These are phyloP conservation scores for Ephemerocybe angulata DNA, from an alignment of 768 basidiomycete genomes.

Conservation along the genomic window DNA sequence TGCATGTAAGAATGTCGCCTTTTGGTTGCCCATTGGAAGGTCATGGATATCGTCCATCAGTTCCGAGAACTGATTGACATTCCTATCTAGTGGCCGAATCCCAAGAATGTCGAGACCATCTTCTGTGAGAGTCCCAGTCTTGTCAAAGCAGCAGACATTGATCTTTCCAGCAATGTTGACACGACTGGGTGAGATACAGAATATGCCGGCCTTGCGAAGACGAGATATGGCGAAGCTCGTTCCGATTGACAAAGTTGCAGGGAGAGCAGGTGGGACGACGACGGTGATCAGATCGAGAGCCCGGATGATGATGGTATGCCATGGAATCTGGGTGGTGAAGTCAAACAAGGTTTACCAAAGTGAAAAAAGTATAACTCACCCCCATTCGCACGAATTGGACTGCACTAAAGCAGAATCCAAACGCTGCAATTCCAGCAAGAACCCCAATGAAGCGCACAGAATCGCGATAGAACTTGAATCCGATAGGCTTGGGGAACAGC, in stretches of 20 bases:
- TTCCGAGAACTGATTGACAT: constrained; percentile 80
- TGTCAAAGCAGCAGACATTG: constrained; percentile 98
- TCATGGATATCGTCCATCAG: constrained; percentile 84
- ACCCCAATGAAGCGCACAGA: constrained; percentile 89
- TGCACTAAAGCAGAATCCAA: constrained; percentile 90
- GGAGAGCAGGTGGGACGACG: constrained; percentile 95
- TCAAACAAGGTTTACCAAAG: neutral
- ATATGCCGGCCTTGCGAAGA: constrained; percentile 83
- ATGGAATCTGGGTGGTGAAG: constrained; percentile 59
- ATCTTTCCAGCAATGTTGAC: constrained; percentile 95
- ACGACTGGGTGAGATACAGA: constrained; percentile 93
- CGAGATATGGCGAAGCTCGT: constrained; percentile 92
- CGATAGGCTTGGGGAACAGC: constrained; percentile 97
- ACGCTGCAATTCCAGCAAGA: constrained; percentile 81
- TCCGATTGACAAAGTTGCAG: constrained; percentile 95
- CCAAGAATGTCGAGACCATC: constrained; percentile 97
- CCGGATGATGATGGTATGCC: constrained; percentile 87
- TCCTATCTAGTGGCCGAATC: constrained; percentile 79
- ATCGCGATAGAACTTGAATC: constrained; percentile 97
- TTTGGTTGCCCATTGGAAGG: constrained; percentile 66
- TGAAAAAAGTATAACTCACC: constrained; percentile 41
- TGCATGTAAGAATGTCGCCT: constrained; percentile 86
- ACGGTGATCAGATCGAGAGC: constrained; percentile 95
- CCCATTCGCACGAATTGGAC: constrained; percentile 89
- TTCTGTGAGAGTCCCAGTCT: constrained; percentile 97